Percentiles rank a stretch among this genome's conserved stretches.
Conservation (phyloP, 257 asterid species). For the Dorcoceras hygrometricum region DNA sequence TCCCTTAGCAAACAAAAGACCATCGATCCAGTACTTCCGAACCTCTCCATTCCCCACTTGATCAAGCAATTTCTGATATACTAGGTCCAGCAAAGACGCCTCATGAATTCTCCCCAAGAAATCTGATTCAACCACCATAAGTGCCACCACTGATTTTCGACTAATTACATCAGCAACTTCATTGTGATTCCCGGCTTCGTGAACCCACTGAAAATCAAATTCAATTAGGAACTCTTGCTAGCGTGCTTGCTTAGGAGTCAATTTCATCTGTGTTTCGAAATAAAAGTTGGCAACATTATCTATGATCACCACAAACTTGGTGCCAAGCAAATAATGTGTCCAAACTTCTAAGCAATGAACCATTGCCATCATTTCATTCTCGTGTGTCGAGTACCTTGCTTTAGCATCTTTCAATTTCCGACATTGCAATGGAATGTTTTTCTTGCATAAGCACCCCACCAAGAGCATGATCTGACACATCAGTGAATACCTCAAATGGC, state of each 20-base stretch:
- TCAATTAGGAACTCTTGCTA: conserved; percentile 5
- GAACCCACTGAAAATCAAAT: not conserved
- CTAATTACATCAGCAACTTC: not conserved
- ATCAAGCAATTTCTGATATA: no score
- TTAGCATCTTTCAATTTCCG: not conserved
- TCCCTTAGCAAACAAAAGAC: no score
- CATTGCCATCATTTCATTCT: not conserved
- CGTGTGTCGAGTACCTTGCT: not conserved
- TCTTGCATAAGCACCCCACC: not conserved
- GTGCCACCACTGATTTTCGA: no score
- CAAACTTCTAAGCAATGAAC: not conserved
- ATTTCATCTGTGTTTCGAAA: not conserved
- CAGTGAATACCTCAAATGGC: not conserved
- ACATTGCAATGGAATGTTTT: not conserved
- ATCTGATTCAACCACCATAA: no score
- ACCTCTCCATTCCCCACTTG: no score
- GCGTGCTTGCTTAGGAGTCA: not conserved
- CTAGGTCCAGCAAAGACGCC: no score
- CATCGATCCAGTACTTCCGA: no score
- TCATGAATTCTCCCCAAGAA: no score
- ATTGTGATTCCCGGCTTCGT: not conserved
- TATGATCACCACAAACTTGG: not conserved
- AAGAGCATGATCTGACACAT: not conserved
- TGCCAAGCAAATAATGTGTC: not conserved
- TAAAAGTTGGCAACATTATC: not conserved